Evolutionary conservation across 345 rosid species (phyloP).

Genomic region (Chamaenerion angustifolium): DNA sequence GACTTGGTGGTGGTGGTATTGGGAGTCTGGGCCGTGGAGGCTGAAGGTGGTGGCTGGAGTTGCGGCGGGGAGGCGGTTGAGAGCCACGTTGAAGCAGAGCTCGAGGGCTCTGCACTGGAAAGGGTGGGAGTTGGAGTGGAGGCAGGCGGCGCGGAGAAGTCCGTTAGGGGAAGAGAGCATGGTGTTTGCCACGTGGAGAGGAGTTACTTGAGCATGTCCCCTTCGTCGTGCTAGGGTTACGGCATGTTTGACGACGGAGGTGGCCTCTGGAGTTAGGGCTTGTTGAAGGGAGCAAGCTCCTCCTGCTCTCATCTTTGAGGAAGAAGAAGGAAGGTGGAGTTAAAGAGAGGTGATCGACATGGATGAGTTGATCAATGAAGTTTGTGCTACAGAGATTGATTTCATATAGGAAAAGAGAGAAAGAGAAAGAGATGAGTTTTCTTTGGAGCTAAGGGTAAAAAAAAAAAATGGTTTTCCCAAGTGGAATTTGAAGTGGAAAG

Average conservation of each 20-base stretch:
- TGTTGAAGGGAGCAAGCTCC: constrained; percentile 83
- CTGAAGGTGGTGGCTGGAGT: constrained; percentile 49
- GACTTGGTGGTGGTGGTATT: constrained; percentile 22
- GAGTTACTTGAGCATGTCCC: constrained; percentile 97
- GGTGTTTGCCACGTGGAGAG: constrained; percentile 86
- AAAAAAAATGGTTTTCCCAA: constrained; percentile 36
- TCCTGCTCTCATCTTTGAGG: constrained; percentile 61
- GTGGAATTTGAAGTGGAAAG: constrained; percentile 82
- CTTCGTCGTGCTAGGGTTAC: constrained; percentile 60
- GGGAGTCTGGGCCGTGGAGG: constrained; percentile 14
- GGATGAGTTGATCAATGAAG: no score
- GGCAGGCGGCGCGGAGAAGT: constrained; percentile 73
- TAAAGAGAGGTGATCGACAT: no score
- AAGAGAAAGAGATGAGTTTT: no score
- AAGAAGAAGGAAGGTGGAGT: no score
- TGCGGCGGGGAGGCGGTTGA: constrained; percentile 88
- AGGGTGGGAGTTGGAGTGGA: constrained; percentile 89
- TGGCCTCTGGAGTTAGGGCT: constrained; percentile 70
- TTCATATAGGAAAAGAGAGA: no score
- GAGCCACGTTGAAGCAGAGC: constrained; percentile 96
- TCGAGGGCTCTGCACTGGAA: constrained; percentile 89
- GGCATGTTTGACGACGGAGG: constrained; percentile 62
- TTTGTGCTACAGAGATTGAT: no score
- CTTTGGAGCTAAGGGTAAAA: no score
- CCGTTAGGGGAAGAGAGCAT: constrained; percentile 73